Percentiles rank a stretch among this genome's conserved stretches.
Conservation (phyloP, 2,329 filamentous ascomycete genomes). For the Trichoderma sp. region DNA sequence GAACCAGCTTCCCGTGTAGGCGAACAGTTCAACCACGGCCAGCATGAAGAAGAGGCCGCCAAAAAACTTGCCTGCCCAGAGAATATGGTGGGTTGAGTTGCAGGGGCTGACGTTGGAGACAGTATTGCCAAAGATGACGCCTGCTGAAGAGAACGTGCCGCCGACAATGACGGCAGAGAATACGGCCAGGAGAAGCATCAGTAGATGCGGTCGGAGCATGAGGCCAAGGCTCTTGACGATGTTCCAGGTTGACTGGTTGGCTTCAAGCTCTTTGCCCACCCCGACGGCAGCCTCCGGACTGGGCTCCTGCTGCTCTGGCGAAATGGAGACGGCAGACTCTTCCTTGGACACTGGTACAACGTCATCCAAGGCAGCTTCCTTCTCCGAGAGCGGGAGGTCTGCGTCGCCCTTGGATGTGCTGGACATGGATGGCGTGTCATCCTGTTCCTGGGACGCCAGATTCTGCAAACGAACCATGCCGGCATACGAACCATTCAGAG, state of each 20-base stretch:
- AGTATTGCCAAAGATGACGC: constrained; percentile 52
- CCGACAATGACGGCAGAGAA: constrained; percentile 58
- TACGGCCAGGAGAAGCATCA: constrained; percentile 46
- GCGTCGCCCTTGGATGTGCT: constrained; percentile 42
- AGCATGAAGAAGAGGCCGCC: constrained; percentile 60
- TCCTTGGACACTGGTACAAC: constrained; percentile 45
- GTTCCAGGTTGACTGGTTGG: constrained; percentile 44
- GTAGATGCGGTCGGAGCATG: constrained; percentile 45
- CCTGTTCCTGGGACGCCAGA: constrained; percentile 39
- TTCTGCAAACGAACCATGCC: constrained; percentile 53
- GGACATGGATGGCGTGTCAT: constrained; percentile 38
- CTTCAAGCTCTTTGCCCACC: constrained; percentile 40
- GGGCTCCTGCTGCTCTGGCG: constrained; percentile 20
- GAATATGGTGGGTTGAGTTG: constrained; percentile 44
- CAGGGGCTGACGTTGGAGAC: constrained; percentile 52
- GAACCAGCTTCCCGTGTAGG: constrained; percentile 60
- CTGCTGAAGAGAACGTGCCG: constrained; percentile 55
- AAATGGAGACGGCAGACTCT: constrained; percentile 30
- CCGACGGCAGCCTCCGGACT: constrained; percentile 33
- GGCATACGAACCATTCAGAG: constrained; percentile 53
- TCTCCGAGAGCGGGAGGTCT: constrained; percentile 46
- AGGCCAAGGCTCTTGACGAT: constrained; percentile 44
- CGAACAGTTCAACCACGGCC: constrained; percentile 50
- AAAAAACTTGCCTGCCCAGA: constrained; percentile 50
- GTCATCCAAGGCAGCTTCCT: constrained; percentile 45